Conservation (phyloP, 2,329 filamentous ascomycete species). For the Scytalidium lignicola region DNA sequence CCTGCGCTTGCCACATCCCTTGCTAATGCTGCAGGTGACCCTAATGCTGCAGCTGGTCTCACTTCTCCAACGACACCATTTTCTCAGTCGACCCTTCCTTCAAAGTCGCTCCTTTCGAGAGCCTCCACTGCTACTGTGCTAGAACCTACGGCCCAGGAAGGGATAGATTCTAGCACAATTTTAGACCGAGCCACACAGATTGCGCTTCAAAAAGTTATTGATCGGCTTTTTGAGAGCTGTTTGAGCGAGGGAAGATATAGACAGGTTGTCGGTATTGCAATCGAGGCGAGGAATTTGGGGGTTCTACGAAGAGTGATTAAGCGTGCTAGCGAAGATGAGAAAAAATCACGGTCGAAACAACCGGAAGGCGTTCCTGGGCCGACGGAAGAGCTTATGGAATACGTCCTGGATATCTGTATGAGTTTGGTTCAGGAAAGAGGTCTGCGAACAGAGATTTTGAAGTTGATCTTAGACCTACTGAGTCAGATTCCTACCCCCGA, state of each 20-base stretch:
- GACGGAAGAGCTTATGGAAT: slow-evolving; percentile 93
- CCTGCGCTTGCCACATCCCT: slow-evolving; percentile 71
- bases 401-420: slow-evolving; percentile 94
- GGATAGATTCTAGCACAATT: slow-evolving; percentile 34
- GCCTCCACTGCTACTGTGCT: slow-evolving; percentile 60
- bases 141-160: slow-evolving; percentile 40
- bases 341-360: slow-evolving; percentile 56
- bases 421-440: slow-evolving; percentile 91
- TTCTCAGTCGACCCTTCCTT: slow-evolving; percentile 86
- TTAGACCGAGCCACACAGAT: slow-evolving; percentile 67
- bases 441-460: slow-evolving; percentile 77
- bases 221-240: slow-evolving; percentile 87
- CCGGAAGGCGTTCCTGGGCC: slow-evolving; percentile 50
- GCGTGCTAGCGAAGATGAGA: slow-evolving; percentile 82
- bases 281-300: slow-evolving; percentile 88
- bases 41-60: slow-evolving; percentile 53
- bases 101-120: slow-evolving; percentile 90
- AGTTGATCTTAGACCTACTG: slow-evolving; percentile 89
- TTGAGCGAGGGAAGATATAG: slow-evolving; percentile 81
- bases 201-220: slow-evolving; percentile 77
- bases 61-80: slow-evolving; percentile 92
- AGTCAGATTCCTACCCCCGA: slow-evolving; percentile 90
- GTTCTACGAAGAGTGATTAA: slow-evolving; percentile 83
- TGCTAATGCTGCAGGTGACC: slow-evolving; percentile 59
- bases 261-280: slow-evolving; percentile 93